phyloP scores from a whole-genome alignment of 2,329 filamentous ascomycete genomes.

The Cercospora canescens region DNA sequence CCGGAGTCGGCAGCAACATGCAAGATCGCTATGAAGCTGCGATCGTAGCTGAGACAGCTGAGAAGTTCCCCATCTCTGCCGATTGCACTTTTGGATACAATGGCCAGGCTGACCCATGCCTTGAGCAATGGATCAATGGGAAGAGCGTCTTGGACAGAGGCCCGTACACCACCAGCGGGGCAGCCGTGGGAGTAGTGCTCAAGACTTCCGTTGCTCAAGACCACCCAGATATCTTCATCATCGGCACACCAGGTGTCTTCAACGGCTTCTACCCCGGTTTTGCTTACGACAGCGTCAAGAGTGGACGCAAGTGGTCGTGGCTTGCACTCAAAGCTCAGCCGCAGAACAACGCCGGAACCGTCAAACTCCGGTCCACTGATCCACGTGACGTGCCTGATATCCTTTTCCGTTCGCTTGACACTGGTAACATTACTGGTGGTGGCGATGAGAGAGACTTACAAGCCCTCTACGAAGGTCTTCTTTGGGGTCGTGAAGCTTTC shows the following conservation, averaged over 20 bases:
- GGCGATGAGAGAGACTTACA: slow-evolving; percentile 44
- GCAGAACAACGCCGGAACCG: slow-evolving; percentile 61
- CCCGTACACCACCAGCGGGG: slow-evolving; percentile 52
- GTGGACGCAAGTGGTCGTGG: slow-evolving; percentile 50
- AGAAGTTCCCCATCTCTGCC: slow-evolving; percentile 41
- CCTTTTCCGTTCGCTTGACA: slow-evolving; percentile 60
- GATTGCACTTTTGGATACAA: slow-evolving; percentile 40
- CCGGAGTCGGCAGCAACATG: slow-evolving; percentile 65
- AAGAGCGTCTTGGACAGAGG: slow-evolving; percentile 39
- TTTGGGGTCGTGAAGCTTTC: slow-evolving; percentile 46
- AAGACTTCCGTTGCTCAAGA: slow-evolving; percentile 39
- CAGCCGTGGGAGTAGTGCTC: slow-evolving; percentile 51
- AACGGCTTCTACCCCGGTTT: slow-evolving; percentile 58
- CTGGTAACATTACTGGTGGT: slow-evolving; percentile 43
- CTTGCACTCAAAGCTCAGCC: slow-evolving; percentile 62
- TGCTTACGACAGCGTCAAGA: slow-evolving; percentile 46
- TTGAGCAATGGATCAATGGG: slow-evolving; percentile 45
- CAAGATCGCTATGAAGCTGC: slow-evolving; percentile 61
- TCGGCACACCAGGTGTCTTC: slow-evolving; percentile 57
- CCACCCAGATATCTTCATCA: slow-evolving; percentile 56
- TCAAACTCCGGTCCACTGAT: slow-evolving; percentile 61
- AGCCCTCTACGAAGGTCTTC: slow-evolving; percentile 58
- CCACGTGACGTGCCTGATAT: slow-evolving; percentile 66
- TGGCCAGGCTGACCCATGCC: slow-evolving; percentile 41
- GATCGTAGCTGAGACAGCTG: slow-evolving; percentile 48